Conservation (phyloP, 1,139 yeast species). For the Magnusiomyces sp. region DNA sequence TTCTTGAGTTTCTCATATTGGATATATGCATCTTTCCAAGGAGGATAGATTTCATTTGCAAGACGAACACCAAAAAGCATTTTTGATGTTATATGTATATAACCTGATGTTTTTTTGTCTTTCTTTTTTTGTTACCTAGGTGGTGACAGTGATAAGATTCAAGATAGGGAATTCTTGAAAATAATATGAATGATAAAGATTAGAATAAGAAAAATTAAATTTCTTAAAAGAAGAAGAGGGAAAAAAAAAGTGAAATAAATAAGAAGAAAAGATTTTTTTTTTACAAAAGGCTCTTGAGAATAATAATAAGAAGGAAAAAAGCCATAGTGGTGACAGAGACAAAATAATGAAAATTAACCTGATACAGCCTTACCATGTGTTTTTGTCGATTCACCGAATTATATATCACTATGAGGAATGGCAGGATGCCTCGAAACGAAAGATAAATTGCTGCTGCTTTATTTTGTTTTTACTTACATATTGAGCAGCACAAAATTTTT, state of each 20-base stretch:
- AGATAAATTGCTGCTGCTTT: too few relatives aligned
- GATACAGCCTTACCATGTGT: neutral
- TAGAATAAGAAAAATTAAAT: neutral
- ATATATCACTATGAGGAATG: too few relatives aligned
- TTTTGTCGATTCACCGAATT: too few relatives aligned
- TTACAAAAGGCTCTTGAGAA: too few relatives aligned
- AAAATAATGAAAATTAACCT: neutral
- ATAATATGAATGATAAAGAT: neutral
- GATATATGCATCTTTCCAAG: slow-evolving; percentile 83
- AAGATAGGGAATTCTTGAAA: neutral
- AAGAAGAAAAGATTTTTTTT: too few relatives aligned
- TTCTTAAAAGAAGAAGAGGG: neutral
- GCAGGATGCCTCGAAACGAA: too few relatives aligned
- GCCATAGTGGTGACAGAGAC: neutral
- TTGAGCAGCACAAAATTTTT: too few relatives aligned
- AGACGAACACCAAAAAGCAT: slow-evolving; percentile 87
- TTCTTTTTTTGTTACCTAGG: neutral
- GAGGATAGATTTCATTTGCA: slow-evolving; percentile 71
- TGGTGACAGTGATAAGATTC: neutral
- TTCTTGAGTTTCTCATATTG: slow-evolving; percentile 72
- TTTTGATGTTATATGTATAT: slow-evolving; percentile 8
- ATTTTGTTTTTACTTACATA: too few relatives aligned
- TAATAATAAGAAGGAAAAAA: neutral
- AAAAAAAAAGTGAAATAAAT: neutral
- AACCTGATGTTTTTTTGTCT: neutral